These are phyloP conservation scores for Fraxinus paxiana DNA, from an alignment of 305 asterid species.

Conservation along the genomic window DNA sequence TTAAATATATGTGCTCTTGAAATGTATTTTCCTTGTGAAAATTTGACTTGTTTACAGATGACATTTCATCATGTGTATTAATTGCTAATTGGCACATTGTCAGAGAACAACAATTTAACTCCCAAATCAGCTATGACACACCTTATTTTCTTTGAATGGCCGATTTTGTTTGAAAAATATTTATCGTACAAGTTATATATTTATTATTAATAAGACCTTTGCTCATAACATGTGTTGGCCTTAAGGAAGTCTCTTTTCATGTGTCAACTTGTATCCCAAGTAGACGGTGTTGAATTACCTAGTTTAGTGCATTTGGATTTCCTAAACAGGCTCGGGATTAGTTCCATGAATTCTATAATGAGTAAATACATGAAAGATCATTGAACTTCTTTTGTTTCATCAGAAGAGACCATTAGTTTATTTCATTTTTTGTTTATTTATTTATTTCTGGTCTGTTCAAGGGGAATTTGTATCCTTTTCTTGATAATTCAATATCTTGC, in stretches of 20 bases:
- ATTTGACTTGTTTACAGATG: neutral
- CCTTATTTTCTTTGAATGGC: neutral
- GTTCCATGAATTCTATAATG: neutral
- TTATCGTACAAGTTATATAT: slow-evolving; percentile 2
- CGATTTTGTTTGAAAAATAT: neutral
- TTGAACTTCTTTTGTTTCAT: neutral
- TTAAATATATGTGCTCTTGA: slow-evolving; percentile 12
- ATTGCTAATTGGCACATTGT: neutral
- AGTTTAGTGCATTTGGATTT: neutral
- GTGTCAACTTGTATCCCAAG: neutral
- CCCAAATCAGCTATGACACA: neutral
- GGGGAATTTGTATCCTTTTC: neutral
- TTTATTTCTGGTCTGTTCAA: slow-evolving; percentile 8
- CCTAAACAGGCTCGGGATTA: neutral
- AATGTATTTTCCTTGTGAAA: slow-evolving; percentile 4
- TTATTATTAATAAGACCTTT: neutral
- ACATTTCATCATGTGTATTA: neutral
- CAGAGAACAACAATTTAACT: neutral
- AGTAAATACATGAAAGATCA: neutral
- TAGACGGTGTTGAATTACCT: slow-evolving; percentile 6
- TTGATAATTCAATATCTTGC: slow-evolving; percentile 10
- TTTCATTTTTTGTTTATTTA: neutral
- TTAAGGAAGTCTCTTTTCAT: neutral
- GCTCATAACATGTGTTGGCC: neutral
- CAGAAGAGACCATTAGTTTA: neutral